These are phyloP conservation scores for Linnemannia elongata DNA, from an alignment of 192 early-diverging fungal genomes.

Conservation along the genomic window DNA sequence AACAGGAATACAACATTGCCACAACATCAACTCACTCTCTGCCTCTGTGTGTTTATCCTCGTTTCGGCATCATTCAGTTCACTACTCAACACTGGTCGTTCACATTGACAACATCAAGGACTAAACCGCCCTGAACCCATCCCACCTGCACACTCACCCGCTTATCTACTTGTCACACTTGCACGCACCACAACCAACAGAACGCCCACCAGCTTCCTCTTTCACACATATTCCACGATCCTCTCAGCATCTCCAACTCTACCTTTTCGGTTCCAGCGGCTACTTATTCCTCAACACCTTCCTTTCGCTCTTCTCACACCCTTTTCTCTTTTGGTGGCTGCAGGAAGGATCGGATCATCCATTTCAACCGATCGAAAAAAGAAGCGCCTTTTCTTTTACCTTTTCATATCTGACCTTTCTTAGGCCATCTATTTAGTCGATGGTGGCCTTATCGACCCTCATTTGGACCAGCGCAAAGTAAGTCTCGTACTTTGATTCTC, in stretches of 20 bases:
- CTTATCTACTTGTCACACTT: background rate
- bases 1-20: background rate
- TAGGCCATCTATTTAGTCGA: background rate
- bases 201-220: no score
- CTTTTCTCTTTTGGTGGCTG: background rate
- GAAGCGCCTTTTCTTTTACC: background rate
- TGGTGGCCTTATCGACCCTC: slow-evolving; percentile 31
- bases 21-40: background rate
- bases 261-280: no score
- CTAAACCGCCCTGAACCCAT: slow-evolving; percentile 2
- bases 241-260: no score
- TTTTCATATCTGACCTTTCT: background rate
- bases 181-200: no score
- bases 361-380: background rate
- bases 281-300: no score
- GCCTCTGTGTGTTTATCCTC: background rate
- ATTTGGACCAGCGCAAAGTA: slow-evolving; percentile 40
- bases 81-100: background rate
- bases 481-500: background rate
- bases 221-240: no score
- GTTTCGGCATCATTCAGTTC: background rate
- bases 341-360: background rate
- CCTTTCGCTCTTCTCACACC: background rate
- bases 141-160: background rate
- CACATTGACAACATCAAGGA: background rate